Evolutionary conservation across 192 early-diverging fungal species (phyloP), one percentile per base, ranked within the genome.

Genomic region (Dissophora globulifera): DNA sequence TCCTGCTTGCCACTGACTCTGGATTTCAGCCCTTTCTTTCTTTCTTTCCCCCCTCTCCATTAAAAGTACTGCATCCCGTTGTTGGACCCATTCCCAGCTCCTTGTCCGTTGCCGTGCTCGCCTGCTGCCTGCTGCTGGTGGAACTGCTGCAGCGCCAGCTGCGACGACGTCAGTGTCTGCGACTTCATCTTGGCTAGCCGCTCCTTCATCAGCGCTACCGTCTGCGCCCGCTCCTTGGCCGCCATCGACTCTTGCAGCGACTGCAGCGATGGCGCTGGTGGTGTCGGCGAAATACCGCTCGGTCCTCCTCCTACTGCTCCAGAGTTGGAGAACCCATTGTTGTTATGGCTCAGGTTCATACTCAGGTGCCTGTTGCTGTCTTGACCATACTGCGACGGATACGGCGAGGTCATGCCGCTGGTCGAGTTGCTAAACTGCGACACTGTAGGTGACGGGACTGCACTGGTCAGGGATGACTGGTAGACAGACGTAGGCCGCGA

Each of bases 201-300:
- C 66, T 93, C 88, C 65, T 89, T 92, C 46, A 92, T 70, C 20
- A 86, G 71, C 17, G 85, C 84, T 8, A 91, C 90, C 22, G 88
- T 87, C 56, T 88, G 86, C 13, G 85, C 67, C 29, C 84, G 79
- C 43, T 85, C 83, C 17, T 76, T 76, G 45, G 64, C 72, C 12
- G 72, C 72, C 57, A 76, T 60, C 17, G 72, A 67, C 19, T 76
- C 72, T 48, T 76, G 72, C 13, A 76, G 35, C 6, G 72, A 58
- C 42, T 76, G 72, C 15, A 76, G 25, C 15, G 72, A 57, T 3
- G 72, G 50, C 7, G 58, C 22, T 5, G 61, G 16, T 4, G 52
- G 29, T 17, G 57, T 9, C 3, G 58, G 41, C 19, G 59, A 50
- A 19, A 49, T 61, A 16, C 48, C 53, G 12, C 31, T 8, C 17